phyloP scores from a whole-genome alignment of 2,329 filamentous ascomycete species.

The Diplodia intermedia region DNA sequence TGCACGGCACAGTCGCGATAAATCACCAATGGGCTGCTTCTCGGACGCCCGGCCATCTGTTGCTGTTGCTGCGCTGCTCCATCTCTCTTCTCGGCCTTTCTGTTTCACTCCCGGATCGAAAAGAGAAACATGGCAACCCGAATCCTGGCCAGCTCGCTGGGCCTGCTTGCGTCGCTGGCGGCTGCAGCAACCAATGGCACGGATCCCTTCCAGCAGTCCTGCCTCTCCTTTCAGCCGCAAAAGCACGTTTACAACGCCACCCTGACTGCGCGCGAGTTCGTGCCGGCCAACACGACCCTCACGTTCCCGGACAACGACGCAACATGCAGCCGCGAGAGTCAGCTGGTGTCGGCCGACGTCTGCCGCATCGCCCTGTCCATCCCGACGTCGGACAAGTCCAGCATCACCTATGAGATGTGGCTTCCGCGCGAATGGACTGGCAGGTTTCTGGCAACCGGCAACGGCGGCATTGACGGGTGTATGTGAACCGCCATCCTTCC shows the following conservation, averaged over 20 bases:
- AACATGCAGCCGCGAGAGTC: slow-evolving; percentile 40
- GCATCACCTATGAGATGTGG: slow-evolving; percentile 55
- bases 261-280: slow-evolving; percentile 36
- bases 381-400: slow-evolving; percentile 49
- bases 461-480: slow-evolving; percentile 52
- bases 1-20: slow-evolving; percentile 7
- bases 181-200: neutral
- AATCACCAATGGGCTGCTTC: neutral
- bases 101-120: neutral
- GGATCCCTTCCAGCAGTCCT: slow-evolving; percentile 22
- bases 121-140: slow-evolving; percentile 2
- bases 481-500: neutral
- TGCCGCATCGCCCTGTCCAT: slow-evolving; percentile 55
- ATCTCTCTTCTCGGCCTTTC: neutral
- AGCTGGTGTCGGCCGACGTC: slow-evolving; percentile 47
- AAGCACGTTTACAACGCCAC: slow-evolving; percentile 22
- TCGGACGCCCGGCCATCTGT: neutral
- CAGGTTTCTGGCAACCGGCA: slow-evolving; percentile 49
- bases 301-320: slow-evolving; percentile 20
- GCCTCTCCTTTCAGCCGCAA: slow-evolving; percentile 21
- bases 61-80: neutral
- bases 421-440: slow-evolving; percentile 52
- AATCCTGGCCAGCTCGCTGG: slow-evolving; percentile 15
- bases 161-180: neutral
- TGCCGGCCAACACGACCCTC: slow-evolving; percentile 49